phyloP scores from a whole-genome alignment of 2,329 filamentous ascomycete species.

The Aspergillus neoniger region DNA sequence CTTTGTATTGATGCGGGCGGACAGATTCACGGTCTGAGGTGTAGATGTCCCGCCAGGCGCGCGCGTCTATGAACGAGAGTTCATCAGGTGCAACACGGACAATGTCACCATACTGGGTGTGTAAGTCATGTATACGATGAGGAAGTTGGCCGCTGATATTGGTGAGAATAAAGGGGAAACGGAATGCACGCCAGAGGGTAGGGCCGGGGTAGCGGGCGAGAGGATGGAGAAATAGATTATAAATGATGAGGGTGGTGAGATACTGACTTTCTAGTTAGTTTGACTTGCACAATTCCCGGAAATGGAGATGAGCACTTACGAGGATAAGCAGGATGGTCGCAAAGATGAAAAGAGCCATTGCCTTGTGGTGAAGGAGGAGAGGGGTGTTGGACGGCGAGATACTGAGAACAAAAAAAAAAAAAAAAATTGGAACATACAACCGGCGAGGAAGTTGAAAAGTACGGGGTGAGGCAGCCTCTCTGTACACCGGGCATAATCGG shows the following conservation, averaged over 20 bases:
- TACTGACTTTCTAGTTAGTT: neutral
- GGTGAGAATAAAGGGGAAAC: slow-evolving; percentile 5
- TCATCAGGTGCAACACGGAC: slow-evolving; percentile 39
- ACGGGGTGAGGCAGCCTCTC: too few species aligned
- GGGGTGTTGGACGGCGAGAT: too few species aligned
- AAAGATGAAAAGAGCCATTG: neutral
- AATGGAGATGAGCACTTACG: neutral
- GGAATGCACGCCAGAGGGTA: slow-evolving; percentile 7
- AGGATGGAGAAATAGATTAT: slow-evolving; percentile 24
- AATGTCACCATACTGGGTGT: slow-evolving; percentile 34
- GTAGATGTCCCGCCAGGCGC: slow-evolving; percentile 39
- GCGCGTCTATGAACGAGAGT: slow-evolving; percentile 35
- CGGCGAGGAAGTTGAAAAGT: too few species aligned
- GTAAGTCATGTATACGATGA: slow-evolving; percentile 15
- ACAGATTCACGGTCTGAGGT: neutral
- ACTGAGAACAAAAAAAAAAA: too few species aligned
- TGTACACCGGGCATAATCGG: too few species aligned
- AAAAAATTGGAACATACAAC: too few species aligned
- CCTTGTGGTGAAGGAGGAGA: too few species aligned
- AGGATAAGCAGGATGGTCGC: neutral
- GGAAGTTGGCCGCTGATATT: slow-evolving; percentile 14
- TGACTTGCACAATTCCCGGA: neutral
- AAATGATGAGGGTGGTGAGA: neutral
- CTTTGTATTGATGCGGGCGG: slow-evolving; percentile 14
- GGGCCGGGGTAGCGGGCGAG: slow-evolving; percentile 21